phyloP scores from a whole-genome alignment of 768 basidiomycete genomes.

The Crassisporium funariophilum region DNA sequence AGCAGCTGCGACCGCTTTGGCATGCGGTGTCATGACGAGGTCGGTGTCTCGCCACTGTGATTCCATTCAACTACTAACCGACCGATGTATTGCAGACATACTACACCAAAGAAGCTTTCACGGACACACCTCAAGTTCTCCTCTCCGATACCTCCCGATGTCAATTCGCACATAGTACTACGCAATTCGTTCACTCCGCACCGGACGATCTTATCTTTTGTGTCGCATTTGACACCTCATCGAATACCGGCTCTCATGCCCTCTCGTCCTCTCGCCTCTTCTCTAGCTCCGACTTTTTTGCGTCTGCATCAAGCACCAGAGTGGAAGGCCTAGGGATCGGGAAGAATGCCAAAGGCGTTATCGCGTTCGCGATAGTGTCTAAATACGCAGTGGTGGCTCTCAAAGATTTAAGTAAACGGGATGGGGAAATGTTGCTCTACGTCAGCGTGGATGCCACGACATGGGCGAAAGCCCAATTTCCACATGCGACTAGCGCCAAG shows the following conservation, averaged over 20 bases:
- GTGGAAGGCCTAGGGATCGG: conserved; percentile 87
- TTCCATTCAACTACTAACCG: conserved; percentile 3
- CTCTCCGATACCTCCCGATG: conserved; percentile 76
- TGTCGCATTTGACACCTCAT: conserved; percentile 76
- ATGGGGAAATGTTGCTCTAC: conserved; percentile 82
- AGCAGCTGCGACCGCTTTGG: conserved; percentile 61
- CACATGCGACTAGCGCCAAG: conserved; percentile 78
- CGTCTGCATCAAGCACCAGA: conserved; percentile 60
- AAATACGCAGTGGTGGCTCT: conserved; percentile 93
- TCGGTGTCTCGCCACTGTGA: conserved; percentile 30
- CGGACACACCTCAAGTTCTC: conserved; percentile 56
- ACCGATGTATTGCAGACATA: conserved; percentile 61
- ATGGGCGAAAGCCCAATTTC: conserved; percentile 92
- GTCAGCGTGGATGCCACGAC: conserved; percentile 80
- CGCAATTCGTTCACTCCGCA: conserved; percentile 79
- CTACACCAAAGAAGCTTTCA: conserved; percentile 86
- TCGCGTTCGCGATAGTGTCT: conserved; percentile 90
- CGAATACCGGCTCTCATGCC: conserved; percentile 47
- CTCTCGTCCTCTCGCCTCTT: conserved; percentile 73
- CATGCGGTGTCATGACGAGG: conserved; percentile 74
- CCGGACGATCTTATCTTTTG: conserved; percentile 82
- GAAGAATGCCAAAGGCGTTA: conserved; percentile 84
- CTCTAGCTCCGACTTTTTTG: conserved; percentile 86
- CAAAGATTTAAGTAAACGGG: conserved; percentile 59
- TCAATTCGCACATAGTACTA: conserved; percentile 87